Percentiles rank a stretch among this genome's conserved stretches.
Evolutionary conservation across 2,329 filamentous ascomycete species (phyloP).

Genomic region (Botryotinia globosa): DNA sequence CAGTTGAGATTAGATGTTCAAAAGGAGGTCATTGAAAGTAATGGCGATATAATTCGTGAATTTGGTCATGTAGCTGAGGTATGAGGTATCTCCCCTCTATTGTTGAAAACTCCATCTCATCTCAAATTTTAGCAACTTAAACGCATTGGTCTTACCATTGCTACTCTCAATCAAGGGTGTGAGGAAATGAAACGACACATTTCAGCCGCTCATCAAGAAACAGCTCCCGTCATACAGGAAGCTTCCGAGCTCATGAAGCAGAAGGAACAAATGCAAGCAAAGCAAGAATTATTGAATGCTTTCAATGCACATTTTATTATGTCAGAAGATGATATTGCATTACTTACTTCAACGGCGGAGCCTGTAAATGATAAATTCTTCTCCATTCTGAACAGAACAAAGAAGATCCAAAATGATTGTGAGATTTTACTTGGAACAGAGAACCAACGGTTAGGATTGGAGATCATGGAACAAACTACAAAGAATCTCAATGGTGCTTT

Average conservation of each 20-base stretch:
- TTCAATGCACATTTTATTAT: slow-evolving; percentile 83
- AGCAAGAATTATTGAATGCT: slow-evolving; percentile 72
- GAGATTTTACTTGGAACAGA: slow-evolving; percentile 87
- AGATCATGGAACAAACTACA: slow-evolving; percentile 88
- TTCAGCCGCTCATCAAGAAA: slow-evolving; percentile 69
- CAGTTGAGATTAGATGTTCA: slow-evolving; percentile 80
- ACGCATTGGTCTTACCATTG: slow-evolving; percentile 76
- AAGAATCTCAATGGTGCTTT: slow-evolving; percentile 85
- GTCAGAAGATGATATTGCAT: slow-evolving; percentile 73
- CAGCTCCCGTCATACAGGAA: slow-evolving; percentile 71
- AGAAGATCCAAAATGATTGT: slow-evolving; percentile 84
- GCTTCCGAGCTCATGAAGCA: slow-evolving; percentile 70
- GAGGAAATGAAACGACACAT: slow-evolving; percentile 78
- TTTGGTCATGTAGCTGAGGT: slow-evolving; percentile 90
- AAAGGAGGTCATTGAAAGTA: slow-evolving; percentile 88
- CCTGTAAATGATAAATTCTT: slow-evolving; percentile 88
- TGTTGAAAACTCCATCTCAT: slow-evolving; percentile 32
- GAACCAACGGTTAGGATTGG: slow-evolving; percentile 80
- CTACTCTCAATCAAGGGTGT: slow-evolving; percentile 75
- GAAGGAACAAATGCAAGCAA: slow-evolving; percentile 71
- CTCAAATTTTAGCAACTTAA: slow-evolving; percentile 66
- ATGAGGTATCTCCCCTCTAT: slow-evolving; percentile 20
- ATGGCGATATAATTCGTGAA: slow-evolving; percentile 82
- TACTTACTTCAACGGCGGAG: slow-evolving; percentile 73
- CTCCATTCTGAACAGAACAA: slow-evolving; percentile 69